A percentile compares a stretch with the other conserved stretches of the same genome.
phyloP scores from a whole-genome alignment of 306 rosid genomes.

The Calophaca sinica region DNA sequence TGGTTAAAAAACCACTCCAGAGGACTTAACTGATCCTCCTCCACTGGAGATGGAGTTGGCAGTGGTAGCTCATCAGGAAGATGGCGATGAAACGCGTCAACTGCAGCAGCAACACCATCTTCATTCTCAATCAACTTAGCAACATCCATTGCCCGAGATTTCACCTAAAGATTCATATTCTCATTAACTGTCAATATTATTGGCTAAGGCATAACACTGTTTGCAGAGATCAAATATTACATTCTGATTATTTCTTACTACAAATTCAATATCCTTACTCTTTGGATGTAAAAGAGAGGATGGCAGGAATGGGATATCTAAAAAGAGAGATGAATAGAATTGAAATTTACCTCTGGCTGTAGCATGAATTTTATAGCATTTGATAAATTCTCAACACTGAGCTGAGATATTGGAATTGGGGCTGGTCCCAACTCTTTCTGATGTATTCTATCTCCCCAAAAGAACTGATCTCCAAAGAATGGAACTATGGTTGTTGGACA shows the following conservation, averaged over 20 bases:
- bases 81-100: conserved; percentile 88
- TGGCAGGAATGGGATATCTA: conserved; percentile 23
- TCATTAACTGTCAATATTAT: conserved; percentile 29
- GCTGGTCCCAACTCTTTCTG: conserved; percentile 83
- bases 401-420: conserved; percentile 81
- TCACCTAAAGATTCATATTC: conserved; percentile 61
- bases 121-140: conserved; percentile 85
- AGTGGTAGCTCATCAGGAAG: conserved; percentile 79
- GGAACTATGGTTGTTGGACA: conserved; percentile 97
- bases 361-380: conserved; percentile 88
- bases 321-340: conserved; percentile 17
- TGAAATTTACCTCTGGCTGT: conserved; percentile 77
- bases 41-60: conserved; percentile 60
- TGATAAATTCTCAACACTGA: conserved; percentile 69
- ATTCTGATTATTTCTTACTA: neutral
- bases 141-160: conserved; percentile 69
- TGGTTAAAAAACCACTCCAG: conserved; percentile 69
- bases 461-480: conserved; percentile 97
- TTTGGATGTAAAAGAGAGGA: conserved; percentile 8
- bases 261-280: neutral
- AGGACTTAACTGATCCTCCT: conserved; percentile 57
- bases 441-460: conserved; percentile 92
- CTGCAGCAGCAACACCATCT: conserved; percentile 95
- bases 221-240: neutral
- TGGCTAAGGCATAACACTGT: neutral